phyloP scores from a whole-genome alignment of 768 basidiomycete species.

The Baorangia bicolor region DNA sequence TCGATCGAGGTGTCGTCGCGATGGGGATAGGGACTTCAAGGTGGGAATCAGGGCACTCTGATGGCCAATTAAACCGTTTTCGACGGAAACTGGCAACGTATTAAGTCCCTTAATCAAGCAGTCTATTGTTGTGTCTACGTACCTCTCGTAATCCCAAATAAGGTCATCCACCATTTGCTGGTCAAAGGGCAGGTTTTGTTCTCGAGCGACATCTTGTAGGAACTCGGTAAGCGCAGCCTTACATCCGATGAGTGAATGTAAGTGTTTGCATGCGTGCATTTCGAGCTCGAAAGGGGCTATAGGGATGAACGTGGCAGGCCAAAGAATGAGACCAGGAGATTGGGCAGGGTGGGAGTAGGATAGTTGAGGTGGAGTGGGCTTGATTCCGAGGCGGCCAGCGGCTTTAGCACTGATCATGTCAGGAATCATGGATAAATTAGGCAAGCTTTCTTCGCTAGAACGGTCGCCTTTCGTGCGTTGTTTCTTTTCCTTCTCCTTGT shows the following conservation, averaged over 20 bases:
- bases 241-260: slow-evolving; percentile 64
- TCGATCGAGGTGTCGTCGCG: slow-evolving; percentile 23
- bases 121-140: slow-evolving; percentile 1
- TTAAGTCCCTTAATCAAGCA: slow-evolving; percentile 9
- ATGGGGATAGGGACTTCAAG: slow-evolving; percentile 23
- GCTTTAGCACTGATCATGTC: slow-evolving; percentile 37
- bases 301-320: slow-evolving; percentile 58
- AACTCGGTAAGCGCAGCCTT: slow-evolving; percentile 56
- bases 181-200: slow-evolving; percentile 21
- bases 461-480: slow-evolving; percentile 23
- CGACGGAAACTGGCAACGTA: slow-evolving; percentile 55
- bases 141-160: slow-evolving; percentile 40
- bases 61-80: slow-evolving; percentile 67
- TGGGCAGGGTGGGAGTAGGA: slow-evolving; percentile 40
- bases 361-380: slow-evolving; percentile 11
- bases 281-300: slow-evolving; percentile 60
- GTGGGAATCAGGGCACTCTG: slow-evolving; percentile 39
- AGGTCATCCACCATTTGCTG: slow-evolving; percentile 25
- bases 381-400: slow-evolving; percentile 39
- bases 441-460: slow-evolving; percentile 27
- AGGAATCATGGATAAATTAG: slow-evolving; percentile 23
- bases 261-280: slow-evolving; percentile 70
- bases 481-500: slow-evolving; percentile 28
- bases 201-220: slow-evolving; percentile 36
- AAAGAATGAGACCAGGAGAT: slow-evolving; percentile 62